These are phyloP conservation scores for Cystofilobasidium macerans DNA, from an alignment of 768 basidiomycete genomes.

Conservation along the genomic window DNA sequence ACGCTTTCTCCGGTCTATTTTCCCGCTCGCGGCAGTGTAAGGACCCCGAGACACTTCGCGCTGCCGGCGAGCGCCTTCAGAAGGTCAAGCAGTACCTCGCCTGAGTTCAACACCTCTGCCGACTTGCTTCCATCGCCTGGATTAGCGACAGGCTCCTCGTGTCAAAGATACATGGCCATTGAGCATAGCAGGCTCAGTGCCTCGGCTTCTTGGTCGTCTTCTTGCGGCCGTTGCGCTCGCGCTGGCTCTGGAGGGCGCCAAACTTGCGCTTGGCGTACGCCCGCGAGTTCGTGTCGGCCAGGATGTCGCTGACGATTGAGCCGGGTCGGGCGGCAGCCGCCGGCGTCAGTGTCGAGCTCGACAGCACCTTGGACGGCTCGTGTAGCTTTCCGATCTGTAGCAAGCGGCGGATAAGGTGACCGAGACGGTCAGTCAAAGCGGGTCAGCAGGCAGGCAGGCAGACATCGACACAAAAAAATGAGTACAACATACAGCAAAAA, in stretches of 20 bases:
- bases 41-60: conserved; percentile 68
- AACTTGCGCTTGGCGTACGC: conserved; percentile 89
- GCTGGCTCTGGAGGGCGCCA: conserved; percentile 57
- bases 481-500: conserved; percentile 59
- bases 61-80: conserved; percentile 73
- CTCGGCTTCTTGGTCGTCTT: conserved; percentile 51
- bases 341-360: conserved; percentile 13
- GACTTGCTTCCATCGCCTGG: too few relatives aligned
- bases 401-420: not conserved
- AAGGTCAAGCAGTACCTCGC: conserved; percentile 53
- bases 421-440: not conserved
- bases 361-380: conserved; percentile 1
- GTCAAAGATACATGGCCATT: too few relatives aligned
- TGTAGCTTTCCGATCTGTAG: conserved; percentile 62
- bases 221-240: conserved; percentile 58
- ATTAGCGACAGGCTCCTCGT: too few relatives aligned
- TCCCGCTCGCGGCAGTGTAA: conserved; percentile 58
- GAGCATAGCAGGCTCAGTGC: not conserved
- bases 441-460: not conserved
- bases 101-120: not conserved
- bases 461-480: conserved; percentile 16
- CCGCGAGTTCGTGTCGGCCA: conserved; percentile 75
- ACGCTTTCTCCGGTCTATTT: not conserved
- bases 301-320: conserved; percentile 80
- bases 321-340: conserved; percentile 37